Evolutionary conservation across 371 early-diverging fungal species (phyloP).

Genomic region (Mortierella sp.): DNA sequence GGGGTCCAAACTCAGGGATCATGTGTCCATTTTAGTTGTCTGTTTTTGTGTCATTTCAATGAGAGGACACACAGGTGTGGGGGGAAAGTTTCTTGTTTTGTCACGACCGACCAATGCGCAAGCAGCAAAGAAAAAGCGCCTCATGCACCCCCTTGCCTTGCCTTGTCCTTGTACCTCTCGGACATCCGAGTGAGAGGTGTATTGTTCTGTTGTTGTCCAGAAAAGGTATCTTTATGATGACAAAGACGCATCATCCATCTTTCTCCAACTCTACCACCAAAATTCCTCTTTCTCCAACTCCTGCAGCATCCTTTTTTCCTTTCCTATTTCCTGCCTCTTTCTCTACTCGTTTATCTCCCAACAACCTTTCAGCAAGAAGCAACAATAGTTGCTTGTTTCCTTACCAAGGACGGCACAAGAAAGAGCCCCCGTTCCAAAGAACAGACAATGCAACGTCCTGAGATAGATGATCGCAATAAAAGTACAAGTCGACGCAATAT

Average conservation of each 20-base stretch:
- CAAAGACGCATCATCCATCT: not conserved
- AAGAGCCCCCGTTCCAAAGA: slow-evolving; percentile 57
- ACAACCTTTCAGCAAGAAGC: not conserved
- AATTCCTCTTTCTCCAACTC: not conserved
- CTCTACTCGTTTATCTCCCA: not conserved
- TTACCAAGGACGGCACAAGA: slow-evolving; percentile 58
- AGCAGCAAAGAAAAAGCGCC: not conserved
- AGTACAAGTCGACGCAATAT: slow-evolving; percentile 56
- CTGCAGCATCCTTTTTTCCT: not conserved
- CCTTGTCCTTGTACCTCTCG: not conserved
- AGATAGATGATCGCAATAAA: slow-evolving; percentile 58
- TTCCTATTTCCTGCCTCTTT: not conserved
- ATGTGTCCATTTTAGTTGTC: not conserved
- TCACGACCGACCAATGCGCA: not conserved
- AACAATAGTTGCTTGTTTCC: not conserved
- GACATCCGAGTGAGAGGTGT: not conserved
- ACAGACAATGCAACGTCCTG: slow-evolving; percentile 54
- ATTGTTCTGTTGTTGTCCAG: not conserved
- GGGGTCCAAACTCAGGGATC: slow-evolving; percentile 8
- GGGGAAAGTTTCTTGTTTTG: not conserved
- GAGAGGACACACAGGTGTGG: not conserved
- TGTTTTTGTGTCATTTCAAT: not conserved
- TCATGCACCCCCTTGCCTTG: not conserved
- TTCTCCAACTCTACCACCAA: not conserved
- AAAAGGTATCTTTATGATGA: slow-evolving; percentile 12